These are phyloP conservation scores for Rhypophila decipiens DNA, from an alignment of 495 filamentous ascomycete genomes.

Conservation along the genomic window DNA sequence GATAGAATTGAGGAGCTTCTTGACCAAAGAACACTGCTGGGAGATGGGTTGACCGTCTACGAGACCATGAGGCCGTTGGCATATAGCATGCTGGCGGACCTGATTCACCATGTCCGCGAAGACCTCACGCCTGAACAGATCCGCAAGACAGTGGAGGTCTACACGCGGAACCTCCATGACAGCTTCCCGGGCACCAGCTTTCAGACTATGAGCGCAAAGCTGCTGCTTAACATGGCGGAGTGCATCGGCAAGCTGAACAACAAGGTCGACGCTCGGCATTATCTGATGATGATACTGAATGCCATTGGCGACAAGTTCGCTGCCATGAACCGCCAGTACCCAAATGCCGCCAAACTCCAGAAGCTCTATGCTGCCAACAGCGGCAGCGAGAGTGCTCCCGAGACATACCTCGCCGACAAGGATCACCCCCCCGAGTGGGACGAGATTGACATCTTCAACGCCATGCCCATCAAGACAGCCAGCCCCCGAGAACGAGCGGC, in stretches of 20 bases:
- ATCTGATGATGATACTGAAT: conserved; percentile 93
- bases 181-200: conserved; percentile 97
- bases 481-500: conserved; percentile 85
- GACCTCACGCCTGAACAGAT: conserved; percentile 80
- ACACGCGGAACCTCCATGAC: conserved; percentile 93
- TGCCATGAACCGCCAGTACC: conserved; percentile 92
- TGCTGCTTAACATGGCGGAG: conserved; percentile 94
- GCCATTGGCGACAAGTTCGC: conserved; percentile 98
- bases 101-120: conserved; percentile 96
- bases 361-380: conserved; percentile 60
- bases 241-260: conserved; percentile 87
- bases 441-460: conserved; percentile 94
- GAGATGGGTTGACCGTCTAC: conserved; percentile 93
- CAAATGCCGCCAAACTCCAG: conserved; percentile 89
- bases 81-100: conserved; percentile 96
- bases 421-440: conserved; percentile 85
- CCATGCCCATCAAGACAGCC: conserved; percentile 91
- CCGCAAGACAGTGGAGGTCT: conserved; percentile 88
- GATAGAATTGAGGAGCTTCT: conserved; percentile 92
- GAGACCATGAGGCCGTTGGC: conserved; percentile 93
- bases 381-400: conserved; percentile 60
- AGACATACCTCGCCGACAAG: conserved; percentile 78
- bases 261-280: conserved; percentile 89
- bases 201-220: conserved; percentile 98
- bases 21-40: conserved; percentile 87